Evolutionary conservation across 148 eudicot genomes (phyloP), one percentile per base, ranked within the genome.

Genomic region (Fagopyrum homotropicum): DNA sequence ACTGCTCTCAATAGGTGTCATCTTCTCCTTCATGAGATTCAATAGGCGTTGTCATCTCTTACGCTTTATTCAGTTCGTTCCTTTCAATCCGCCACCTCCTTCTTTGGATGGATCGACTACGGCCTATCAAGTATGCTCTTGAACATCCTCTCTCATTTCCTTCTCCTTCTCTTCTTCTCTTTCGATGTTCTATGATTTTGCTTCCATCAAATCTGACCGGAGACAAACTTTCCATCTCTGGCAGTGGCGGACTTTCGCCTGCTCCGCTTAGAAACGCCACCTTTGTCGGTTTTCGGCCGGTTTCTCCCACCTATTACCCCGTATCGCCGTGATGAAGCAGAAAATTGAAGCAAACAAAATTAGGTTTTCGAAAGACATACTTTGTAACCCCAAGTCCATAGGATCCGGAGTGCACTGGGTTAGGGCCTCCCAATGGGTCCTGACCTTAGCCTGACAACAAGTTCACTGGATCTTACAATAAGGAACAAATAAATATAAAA

Each of bases 271-370:
- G n/a, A 1, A 45, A 64, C 45, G 70, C 68, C 68, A 43, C 19
- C 43, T 9, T 10, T 0, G 5, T 45, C 45, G 70, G 45, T 15
- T 61, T 61, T 43, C 68, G 15, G 26, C 68, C 43, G 68, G 68
- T 11, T 64, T 64, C 46, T 7, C 70, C 19, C 80, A 52, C 74
- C 77, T 78, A 46, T 75, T 72, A 4, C 72, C 82, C 55, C 82
- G 84, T 7, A 82, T 69, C 2, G 81, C 30, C 0, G 81, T 55
- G 12, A 86, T 55, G 22, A 88, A 22, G 72, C 85, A 85, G 9
- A 93, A 30, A 22, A 84, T 52, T 0, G 88, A 81, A 0, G 93
- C 86, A 4, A 81, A 10, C 6, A 89, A 35, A 6, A 89, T 49
- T 49, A 86, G 10, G 2, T 79, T 73, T 1, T 82, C 89, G 1